Percentiles rank a stretch among this genome's conserved stretches.
Conservation (phyloP, 257 asterid species). For the Solanum paucissectum region DNA sequence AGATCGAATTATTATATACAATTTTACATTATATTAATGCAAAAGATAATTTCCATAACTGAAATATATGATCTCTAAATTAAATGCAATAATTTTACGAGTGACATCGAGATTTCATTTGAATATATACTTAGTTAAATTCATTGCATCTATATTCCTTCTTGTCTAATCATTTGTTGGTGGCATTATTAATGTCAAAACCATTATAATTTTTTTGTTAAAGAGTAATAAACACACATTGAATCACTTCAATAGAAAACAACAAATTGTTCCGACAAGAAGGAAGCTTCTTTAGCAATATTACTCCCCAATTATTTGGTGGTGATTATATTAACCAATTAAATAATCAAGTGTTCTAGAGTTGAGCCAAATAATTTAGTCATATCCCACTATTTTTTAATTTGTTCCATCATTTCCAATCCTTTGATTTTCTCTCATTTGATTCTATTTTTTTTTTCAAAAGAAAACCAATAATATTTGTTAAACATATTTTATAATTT, state of each 20-base stretch:
- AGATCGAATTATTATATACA: background rate
- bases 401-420: background rate
- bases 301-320: background rate
- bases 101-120: accelerated
- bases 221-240: background rate
- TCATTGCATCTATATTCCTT: background rate
- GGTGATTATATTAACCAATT: background rate
- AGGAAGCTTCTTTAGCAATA: background rate
- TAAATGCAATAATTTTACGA: background rate
- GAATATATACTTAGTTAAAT: background rate
- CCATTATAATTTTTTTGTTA: background rate
- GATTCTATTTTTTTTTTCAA: background rate
- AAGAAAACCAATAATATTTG: background rate
- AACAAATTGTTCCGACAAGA: background rate
- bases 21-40: background rate
- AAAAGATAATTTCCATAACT: background rate
- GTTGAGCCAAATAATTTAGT: background rate
- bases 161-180: background rate
- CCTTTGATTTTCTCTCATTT: background rate
- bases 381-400: background rate
- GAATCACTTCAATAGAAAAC: background rate
- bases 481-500: no score
- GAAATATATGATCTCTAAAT: accelerated
- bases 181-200: background rate
- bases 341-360: background rate